A percentile compares a stretch with the other conserved stretches of the same genome.
These are phyloP conservation scores for Colletotrichum ledebouriae DNA, from an alignment of 2,329 filamentous ascomycete species.

Conservation along the genomic window DNA sequence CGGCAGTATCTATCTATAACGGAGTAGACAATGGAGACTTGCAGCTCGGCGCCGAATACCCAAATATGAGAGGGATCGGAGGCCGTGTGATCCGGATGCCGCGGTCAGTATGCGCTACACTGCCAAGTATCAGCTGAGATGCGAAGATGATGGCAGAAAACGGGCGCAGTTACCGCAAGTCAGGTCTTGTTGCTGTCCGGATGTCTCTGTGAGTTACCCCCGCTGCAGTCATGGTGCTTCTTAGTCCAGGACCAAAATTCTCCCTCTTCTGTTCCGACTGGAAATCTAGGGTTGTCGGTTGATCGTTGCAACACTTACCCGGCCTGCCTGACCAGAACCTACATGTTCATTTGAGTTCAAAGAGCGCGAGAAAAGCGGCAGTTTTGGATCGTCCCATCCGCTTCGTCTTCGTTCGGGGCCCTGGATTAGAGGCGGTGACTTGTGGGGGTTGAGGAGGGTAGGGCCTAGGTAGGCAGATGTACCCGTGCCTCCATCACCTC, in stretches of 20 bases:
- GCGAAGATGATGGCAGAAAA: slow-evolving; percentile 10
- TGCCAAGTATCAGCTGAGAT: slow-evolving; percentile 10
- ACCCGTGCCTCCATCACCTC: slow-evolving; percentile 1
- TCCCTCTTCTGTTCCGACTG: too few relatives aligned
- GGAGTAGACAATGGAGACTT: slow-evolving; percentile 2
- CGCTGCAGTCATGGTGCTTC: neutral
- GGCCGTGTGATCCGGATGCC: neutral
- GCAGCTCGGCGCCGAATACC: slow-evolving; percentile 21
- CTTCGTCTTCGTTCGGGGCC: slow-evolving; percentile 8
- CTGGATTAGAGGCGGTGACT: slow-evolving; percentile 9
- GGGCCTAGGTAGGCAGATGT: neutral
- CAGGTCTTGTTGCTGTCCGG: neutral
- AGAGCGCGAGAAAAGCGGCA: slow-evolving; percentile 4
- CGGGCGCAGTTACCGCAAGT: neutral
- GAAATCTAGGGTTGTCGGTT: too few relatives aligned
- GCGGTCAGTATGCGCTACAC: neutral
- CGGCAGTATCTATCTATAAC: too few relatives aligned
- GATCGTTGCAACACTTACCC: too few relatives aligned
- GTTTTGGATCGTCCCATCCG: slow-evolving; percentile 22
- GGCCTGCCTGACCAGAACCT: too few relatives aligned
- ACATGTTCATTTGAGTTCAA: neutral
- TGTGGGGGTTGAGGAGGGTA: neutral
- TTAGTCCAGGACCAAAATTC: too few relatives aligned
- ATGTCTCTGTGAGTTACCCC: neutral
- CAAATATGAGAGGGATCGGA: neutral